Conservation (phyloP, 805 yeast genomes). For the Kodamaea fukazawae region DNA sequence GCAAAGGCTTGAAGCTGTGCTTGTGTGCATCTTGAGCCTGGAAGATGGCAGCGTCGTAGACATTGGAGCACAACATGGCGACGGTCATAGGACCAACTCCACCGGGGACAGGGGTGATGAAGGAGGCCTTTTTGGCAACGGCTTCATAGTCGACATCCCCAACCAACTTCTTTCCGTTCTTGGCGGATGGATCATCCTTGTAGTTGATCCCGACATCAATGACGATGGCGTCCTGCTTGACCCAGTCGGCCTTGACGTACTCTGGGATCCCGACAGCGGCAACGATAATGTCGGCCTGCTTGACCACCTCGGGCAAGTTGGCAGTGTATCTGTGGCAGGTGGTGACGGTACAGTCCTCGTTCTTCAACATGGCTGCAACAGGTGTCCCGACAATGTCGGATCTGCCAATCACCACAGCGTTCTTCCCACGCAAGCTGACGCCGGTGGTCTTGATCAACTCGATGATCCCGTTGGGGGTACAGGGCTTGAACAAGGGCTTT, state of each 20-base stretch:
- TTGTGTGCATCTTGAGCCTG: slow-evolving; percentile 48
- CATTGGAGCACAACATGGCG: slow-evolving; percentile 88
- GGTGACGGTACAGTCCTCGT: slow-evolving; percentile 85
- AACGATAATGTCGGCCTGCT: slow-evolving; percentile 79
- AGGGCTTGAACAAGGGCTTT: slow-evolving; percentile 77
- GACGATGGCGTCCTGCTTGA: slow-evolving; percentile 80
- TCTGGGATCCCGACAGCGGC: slow-evolving; percentile 90
- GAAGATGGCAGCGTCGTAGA: slow-evolving; percentile 71
- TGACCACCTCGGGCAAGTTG: slow-evolving; percentile 54
- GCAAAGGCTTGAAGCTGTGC: slow-evolving; percentile 53
- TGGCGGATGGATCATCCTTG: slow-evolving; percentile 68
- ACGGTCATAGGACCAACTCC: slow-evolving; percentile 99
- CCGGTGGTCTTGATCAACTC: slow-evolving; percentile 70
- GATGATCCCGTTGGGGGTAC: slow-evolving; percentile 94
- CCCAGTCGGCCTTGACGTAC: slow-evolving; percentile 82
- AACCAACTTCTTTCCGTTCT: slow-evolving; percentile 79
- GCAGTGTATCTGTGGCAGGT: slow-evolving; percentile 74
- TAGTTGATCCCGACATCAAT: slow-evolving; percentile 96
- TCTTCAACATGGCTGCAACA: slow-evolving; percentile 76
- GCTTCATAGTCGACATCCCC: slow-evolving; percentile 89
- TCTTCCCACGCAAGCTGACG: slow-evolving; percentile 68
- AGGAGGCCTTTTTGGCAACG: slow-evolving; percentile 60
- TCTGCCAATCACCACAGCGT: slow-evolving; percentile 90
- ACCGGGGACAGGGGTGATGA: slow-evolving; percentile 96
- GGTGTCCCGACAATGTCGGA: slow-evolving; percentile 97